Evolutionary conservation across 768 basidiomycete species (phyloP).

Genomic region (Suillus weaverae): DNA sequence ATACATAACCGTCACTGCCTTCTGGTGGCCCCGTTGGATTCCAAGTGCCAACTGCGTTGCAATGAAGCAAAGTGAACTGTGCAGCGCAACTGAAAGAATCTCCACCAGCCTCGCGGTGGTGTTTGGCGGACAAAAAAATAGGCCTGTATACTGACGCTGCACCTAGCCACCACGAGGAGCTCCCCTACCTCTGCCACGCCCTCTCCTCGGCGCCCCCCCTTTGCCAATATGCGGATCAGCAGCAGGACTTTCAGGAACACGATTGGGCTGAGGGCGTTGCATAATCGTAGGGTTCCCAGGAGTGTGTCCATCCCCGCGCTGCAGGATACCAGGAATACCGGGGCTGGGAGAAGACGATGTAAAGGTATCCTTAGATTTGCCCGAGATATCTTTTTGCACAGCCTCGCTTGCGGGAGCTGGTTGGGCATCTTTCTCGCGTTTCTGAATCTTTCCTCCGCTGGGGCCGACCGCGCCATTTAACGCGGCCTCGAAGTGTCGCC

Average conservation of each 20-base stretch:
- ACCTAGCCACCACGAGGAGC: conserved; percentile 29
- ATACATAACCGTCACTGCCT: neutral
- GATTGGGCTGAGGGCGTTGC: conserved; percentile 16
- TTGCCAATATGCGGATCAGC: conserved; percentile 18
- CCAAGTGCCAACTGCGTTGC: neutral
- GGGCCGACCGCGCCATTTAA: conserved; percentile 53
- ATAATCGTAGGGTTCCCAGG: conserved; percentile 11
- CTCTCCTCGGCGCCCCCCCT: conserved; percentile 25
- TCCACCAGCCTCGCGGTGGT: neutral
- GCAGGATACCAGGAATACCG: conserved; percentile 23
- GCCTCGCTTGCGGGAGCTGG: neutral
- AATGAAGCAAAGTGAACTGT: conserved; percentile 1
- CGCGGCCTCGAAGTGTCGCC: conserved; percentile 72
- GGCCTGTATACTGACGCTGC: neutral
- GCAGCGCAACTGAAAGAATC: neutral
- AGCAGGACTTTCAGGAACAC: conserved; percentile 11
- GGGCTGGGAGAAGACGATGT: neutral
- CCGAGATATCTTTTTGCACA: neutral
- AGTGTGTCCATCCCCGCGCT: conserved; percentile 22
- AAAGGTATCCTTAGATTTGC: conserved; percentile 10
- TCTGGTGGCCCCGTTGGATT: neutral
- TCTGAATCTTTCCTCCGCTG: conserved; percentile 34
- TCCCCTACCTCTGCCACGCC: conserved; percentile 34
- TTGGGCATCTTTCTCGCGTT: conserved; percentile 35
- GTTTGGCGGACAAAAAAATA: neutral